Evolutionary conservation across 345 rosid species (phyloP), one percentile per base, ranked within the genome.

Genomic region (Salix exigua): DNA sequence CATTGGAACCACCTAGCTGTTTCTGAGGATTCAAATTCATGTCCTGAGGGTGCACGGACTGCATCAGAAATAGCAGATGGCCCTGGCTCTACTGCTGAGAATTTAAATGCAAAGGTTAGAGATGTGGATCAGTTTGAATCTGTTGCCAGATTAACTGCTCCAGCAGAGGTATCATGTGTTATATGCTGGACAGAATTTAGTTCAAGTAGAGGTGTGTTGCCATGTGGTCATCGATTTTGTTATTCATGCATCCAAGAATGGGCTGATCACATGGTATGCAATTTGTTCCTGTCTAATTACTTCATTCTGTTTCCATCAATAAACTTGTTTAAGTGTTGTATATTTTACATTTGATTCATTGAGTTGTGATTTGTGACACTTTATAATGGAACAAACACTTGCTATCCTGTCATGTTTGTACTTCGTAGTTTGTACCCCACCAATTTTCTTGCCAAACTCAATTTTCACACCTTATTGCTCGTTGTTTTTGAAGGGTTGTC

Each of bases 181-280:
- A 96, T 96, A 86, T 96, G 99, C 77, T 90, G 89, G 95, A 96
- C 97, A 2, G 97, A 92, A 67, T 93, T 91, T 76, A 85, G 94
- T 81, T 78, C 94, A 77, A 96, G 89, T 38, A 92, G 99, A 81
- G 99, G 97, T 70, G 75, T 92, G 65, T 84, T 96, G 85, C 87
- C 94, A 66, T 96, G 99, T 79, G 97, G 98, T 66, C 99, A 96
- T 83, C 89, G 97, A 74, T 96, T 93, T 89, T 96, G 99, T 81
- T 96, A 89, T 87, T 85, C 89, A 1, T 96, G 98, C 85, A 96
- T 96, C 84, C 86, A 88, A 72, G 68, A 84, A 38, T 93, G 99
- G 99, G 94, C 92, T 68, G 89, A 90, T 71, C 88, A 79, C 72
- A 83, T 89, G 97, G 99, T 96, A 77, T 19, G 23, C 40, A 40